These are phyloP conservation scores for Clavulina sp. DNA, from an alignment of 768 basidiomycete species.

Conservation along the genomic window DNA sequence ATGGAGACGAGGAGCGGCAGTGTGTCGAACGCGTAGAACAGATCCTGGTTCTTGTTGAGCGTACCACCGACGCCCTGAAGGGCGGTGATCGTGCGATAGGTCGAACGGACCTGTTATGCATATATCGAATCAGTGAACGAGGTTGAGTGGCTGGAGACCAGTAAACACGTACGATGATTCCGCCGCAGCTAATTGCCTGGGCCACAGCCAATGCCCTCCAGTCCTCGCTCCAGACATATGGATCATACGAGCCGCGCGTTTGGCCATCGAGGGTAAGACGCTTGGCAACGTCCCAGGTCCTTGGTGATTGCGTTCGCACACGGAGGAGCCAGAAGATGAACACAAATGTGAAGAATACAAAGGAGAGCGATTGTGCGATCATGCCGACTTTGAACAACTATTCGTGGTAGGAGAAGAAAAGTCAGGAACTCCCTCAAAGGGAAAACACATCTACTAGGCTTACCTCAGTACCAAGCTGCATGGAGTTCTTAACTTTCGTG, in stretches of 20 bases:
- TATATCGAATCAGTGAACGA: too few relatives aligned
- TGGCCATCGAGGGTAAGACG: slow-evolving; percentile 26
- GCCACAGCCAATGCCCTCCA: slow-evolving; percentile 39
- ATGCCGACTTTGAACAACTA: too few relatives aligned
- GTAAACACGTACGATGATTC: slow-evolving; percentile 35
- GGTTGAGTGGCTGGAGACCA: too few relatives aligned
- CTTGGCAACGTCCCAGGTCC: not conserved
- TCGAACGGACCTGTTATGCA: slow-evolving; percentile 31
- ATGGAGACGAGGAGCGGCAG: slow-evolving; percentile 48
- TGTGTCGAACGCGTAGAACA: slow-evolving; percentile 52
- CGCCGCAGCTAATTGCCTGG: slow-evolving; percentile 37
- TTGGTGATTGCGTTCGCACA: too few relatives aligned
- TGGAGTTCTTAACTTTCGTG: too few relatives aligned
- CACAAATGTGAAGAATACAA: slow-evolving; percentile 12
- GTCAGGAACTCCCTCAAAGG: too few relatives aligned
- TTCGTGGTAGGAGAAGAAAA: too few relatives aligned
- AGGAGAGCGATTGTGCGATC: too few relatives aligned
- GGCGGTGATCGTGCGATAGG: slow-evolving; percentile 40
- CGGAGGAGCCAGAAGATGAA: slow-evolving; percentile 5
- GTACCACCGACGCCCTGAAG: slow-evolving; percentile 41
- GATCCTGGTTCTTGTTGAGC: slow-evolving; percentile 38
- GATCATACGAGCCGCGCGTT: slow-evolving; percentile 22
- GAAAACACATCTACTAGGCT: too few relatives aligned
- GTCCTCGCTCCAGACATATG: slow-evolving; percentile 32
- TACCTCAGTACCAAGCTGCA: too few relatives aligned